Evolutionary conservation across 176 grass and related monocot species (phyloP).

Genomic region (Musa troglodytarum): DNA sequence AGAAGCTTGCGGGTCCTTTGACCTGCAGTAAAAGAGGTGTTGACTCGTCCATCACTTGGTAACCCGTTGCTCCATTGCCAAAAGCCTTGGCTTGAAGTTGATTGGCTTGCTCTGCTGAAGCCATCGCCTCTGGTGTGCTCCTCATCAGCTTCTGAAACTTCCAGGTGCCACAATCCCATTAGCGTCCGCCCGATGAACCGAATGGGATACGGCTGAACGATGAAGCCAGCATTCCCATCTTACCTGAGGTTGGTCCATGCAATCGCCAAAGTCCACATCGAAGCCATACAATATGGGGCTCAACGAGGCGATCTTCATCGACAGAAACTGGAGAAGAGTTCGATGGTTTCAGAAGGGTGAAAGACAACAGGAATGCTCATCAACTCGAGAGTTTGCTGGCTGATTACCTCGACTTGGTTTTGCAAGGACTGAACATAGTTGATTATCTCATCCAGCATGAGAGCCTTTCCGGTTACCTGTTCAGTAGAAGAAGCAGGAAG

Average conservation of each 20-base stretch:
- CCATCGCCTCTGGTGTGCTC: slow-evolving; percentile 2
- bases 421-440: slow-evolving; percentile 37
- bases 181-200: background rate
- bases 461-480: slow-evolving; percentile 30
- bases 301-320: slow-evolving; percentile 30
- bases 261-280: slow-evolving; percentile 4
- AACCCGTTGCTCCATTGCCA: background rate
- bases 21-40: slow-evolving; percentile 3
- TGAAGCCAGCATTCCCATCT: background rate
- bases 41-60: slow-evolving; percentile 2
- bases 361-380: background rate
- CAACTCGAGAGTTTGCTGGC: background rate
- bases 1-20: slow-evolving; percentile 8
- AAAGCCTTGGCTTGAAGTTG: background rate
- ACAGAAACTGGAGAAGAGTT: slow-evolving; percentile 28
- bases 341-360: background rate
- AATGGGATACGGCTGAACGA: background rate
- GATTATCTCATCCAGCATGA: slow-evolving; percentile 38
- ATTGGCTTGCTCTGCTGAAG: slow-evolving; percentile 13
- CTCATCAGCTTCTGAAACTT: slow-evolving; percentile 8
- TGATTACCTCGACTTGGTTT: slow-evolving; percentile 38
- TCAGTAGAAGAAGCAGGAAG: no score
- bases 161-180: no score
- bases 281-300: slow-evolving; percentile 16
- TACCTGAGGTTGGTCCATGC: background rate